Evolutionary conservation across 768 basidiomycete genomes (phyloP), one percentile per base, ranked within the genome.

Genomic region (Trametes coccinea): DNA sequence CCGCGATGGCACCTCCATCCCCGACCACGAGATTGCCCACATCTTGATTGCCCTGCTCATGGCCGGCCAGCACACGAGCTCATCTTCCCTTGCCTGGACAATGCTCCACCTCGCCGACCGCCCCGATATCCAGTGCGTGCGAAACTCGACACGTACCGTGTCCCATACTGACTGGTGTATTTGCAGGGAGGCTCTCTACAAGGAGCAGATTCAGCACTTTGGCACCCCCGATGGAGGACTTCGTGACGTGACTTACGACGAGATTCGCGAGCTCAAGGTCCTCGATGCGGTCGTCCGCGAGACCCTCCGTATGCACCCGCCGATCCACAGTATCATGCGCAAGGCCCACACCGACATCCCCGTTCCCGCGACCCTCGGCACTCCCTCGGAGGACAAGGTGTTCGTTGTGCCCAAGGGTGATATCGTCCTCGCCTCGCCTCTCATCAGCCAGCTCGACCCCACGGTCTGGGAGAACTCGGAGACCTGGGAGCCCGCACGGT

Each of bases 1-100:
- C 77, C 90, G 91, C 64, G 81, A 84, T 67, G 97, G 97, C 58
- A 80, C 82, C 47, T 71, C 80, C 2, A 81, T 98, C 43, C 82
- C 80, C 62, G 95, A 99, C 71, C 88, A 90, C 66, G 93, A 98
- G 74, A 90, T 98, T 61, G 95, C 97, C 0, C 97, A 98, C 72
- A 95, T 99, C 71, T 87, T 99, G 89, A 99, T 98, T 70, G 97
- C 97, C 14, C 84, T 99, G 48, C 87, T 99, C 65, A 98, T 99
- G 97, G 97, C 97, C 46, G 97, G 97, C 41, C 97, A 99, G 77
- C 97, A 99, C 76, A 99, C 97, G 0, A 93, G 91, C 68, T 97
- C 97, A 13, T 89, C 97, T 2, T 89, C 93, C 22, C 87, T 87
- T 34, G 89, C 94, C 9, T 99, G 97, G 97, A 73, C 88, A 14